Evolutionary conservation across 139 green algal genomes (phyloP).

Genomic region (Picochlorum sp.): DNA sequence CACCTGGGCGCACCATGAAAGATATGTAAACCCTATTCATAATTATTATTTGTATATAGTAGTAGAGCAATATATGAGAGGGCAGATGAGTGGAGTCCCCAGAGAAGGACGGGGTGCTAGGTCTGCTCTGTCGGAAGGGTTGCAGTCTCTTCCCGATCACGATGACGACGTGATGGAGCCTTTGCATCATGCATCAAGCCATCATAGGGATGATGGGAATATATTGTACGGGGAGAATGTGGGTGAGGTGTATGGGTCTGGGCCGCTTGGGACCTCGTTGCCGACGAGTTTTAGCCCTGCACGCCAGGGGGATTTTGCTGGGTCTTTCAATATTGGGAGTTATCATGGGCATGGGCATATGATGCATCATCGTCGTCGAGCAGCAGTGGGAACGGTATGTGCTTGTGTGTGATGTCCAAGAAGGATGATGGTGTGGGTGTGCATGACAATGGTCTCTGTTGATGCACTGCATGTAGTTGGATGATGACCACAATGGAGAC

Average conservation of each 20-base stretch:
- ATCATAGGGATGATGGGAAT: neutral
- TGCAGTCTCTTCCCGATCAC: neutral
- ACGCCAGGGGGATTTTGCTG: neutral
- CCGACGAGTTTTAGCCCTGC: neutral
- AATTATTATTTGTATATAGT: no score
- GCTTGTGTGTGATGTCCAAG: neutral
- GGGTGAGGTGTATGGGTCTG: neutral
- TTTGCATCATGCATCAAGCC: neutral
- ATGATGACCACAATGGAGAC: no score
- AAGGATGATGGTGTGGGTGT: no score
- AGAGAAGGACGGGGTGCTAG: neutral
- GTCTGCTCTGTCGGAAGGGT: constrained; percentile 1
- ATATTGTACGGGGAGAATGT: constrained; percentile 1
- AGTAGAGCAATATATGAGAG: no score
- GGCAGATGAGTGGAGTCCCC: no score
- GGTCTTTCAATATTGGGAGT: neutral
- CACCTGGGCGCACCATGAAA: no score
- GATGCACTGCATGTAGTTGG: no score
- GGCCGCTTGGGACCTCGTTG: neutral
- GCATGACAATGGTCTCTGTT: no score
- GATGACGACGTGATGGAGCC: neutral
- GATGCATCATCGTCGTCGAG: constrained; percentile 1
- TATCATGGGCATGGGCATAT: constrained; percentile 9
- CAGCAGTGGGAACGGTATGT: neutral
- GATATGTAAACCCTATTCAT: no score